Percentiles rank a stretch among this genome's conserved stretches.
Conservation (phyloP, 208 protist genomes). For the Strigomonas culicis region DNA sequence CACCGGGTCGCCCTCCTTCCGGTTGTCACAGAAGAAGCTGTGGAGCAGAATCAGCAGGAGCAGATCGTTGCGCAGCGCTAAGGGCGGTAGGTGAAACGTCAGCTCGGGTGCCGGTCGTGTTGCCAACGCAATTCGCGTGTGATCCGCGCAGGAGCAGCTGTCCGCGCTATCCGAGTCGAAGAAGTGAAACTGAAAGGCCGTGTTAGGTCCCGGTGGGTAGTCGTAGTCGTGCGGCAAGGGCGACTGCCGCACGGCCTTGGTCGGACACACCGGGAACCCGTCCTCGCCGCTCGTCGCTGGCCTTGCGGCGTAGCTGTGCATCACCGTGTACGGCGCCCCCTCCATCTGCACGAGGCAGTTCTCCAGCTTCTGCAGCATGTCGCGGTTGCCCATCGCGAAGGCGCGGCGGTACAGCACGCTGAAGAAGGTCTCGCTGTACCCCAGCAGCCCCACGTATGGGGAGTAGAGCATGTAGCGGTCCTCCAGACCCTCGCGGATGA, state of each 20-base stretch:
- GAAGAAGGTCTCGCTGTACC: conserved; percentile 73
- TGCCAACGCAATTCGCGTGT: conserved; percentile 46
- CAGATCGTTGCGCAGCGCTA: conserved; percentile 49
- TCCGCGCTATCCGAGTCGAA: conserved; percentile 50
- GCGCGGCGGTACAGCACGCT: conserved; percentile 64
- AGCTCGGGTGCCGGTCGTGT: conserved; percentile 34
- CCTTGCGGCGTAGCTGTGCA: neutral
- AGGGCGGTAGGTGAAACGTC: conserved; percentile 34
- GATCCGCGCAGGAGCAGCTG: conserved; percentile 48
- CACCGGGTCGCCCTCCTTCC: conserved; percentile 8
- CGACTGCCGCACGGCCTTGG: conserved; percentile 11
- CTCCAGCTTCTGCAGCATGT: conserved; percentile 74
- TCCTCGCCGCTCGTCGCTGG: neutral
- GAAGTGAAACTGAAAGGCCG: conserved; percentile 70
- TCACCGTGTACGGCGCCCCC: neutral
- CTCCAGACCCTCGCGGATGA: conserved; percentile 66
- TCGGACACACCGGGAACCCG: neutral
- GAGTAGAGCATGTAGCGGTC: conserved; percentile 80
- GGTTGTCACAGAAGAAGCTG: conserved; percentile 21
- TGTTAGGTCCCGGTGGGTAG: conserved; percentile 18
- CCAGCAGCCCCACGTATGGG: conserved; percentile 35
- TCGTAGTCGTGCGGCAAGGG: conserved; percentile 28
- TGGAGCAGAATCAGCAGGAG: conserved; percentile 77
- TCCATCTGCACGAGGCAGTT: conserved; percentile 64
- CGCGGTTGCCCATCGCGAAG: conserved; percentile 43